Conservation (phyloP, 495 filamentous ascomycete genomes). For the Penicillium pulvis region DNA sequence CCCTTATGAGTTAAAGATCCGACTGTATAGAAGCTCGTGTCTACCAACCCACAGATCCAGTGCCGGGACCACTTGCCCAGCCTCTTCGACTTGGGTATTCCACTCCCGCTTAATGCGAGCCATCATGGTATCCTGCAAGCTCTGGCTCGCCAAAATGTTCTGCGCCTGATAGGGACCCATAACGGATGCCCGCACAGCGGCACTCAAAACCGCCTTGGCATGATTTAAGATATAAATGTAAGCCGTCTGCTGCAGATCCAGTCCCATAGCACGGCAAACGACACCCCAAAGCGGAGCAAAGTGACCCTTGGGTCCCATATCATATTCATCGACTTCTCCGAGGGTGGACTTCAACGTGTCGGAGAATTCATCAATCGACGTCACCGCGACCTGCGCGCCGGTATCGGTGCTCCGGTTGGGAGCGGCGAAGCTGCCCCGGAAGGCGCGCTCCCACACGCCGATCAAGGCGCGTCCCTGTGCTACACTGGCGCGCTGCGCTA, state of each 20-base stretch:
- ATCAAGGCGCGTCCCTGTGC: slow-evolving; percentile 86
- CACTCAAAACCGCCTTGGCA: slow-evolving; percentile 83
- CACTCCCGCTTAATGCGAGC: slow-evolving; percentile 63
- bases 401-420: background rate
- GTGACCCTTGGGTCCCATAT: slow-evolving; percentile 59
- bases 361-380: slow-evolving; percentile 40
- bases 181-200: slow-evolving; percentile 83
- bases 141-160: slow-evolving; percentile 68
- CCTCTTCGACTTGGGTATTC: slow-evolving; percentile 65
- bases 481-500: slow-evolving; percentile 80
- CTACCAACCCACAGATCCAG: slow-evolving; percentile 94
- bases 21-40: slow-evolving; percentile 92
- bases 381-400: slow-evolving; percentile 28
- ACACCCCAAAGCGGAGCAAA: slow-evolving; percentile 80
- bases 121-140: slow-evolving; percentile 62
- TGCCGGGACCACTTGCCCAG: slow-evolving; percentile 82
- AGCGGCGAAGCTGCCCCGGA: slow-evolving; percentile 43
- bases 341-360: slow-evolving; percentile 38
- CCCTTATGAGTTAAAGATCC: slow-evolving; percentile 82
- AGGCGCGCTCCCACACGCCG: slow-evolving; percentile 83
- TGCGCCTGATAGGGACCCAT: slow-evolving; percentile 95
- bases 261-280: slow-evolving; percentile 62
- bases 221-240: slow-evolving; percentile 89
- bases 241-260: slow-evolving; percentile 65
- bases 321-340: slow-evolving; percentile 30